Evolutionary conservation across 2,329 filamentous ascomycete species (phyloP).

Genomic region (Hymenoscyphus linearis): DNA sequence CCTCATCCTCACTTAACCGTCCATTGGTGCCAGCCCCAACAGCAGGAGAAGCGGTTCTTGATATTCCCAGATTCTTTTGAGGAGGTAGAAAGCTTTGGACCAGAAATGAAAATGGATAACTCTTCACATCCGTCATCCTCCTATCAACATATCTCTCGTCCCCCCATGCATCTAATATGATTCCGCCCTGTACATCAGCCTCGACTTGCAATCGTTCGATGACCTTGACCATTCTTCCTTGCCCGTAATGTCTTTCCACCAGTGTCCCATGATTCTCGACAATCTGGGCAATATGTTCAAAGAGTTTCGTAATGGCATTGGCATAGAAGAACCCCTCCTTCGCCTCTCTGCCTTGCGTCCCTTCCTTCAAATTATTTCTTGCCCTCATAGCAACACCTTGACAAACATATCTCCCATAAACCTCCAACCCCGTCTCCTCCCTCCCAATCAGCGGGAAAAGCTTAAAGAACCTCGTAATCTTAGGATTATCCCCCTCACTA

Average conservation of each 20-base stretch:
- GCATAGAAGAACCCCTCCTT: constrained; percentile 89
- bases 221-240: constrained; percentile 88
- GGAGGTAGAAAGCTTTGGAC: constrained; percentile 86
- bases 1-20: constrained; percentile 76
- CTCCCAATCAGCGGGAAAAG: constrained; percentile 90
- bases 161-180: constrained; percentile 91
- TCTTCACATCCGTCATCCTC: constrained; percentile 90
- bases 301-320: constrained; percentile 82
- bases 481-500: constrained; percentile 76
- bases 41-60: constrained; percentile 73
- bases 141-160: constrained; percentile 83
- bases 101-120: constrained; percentile 94
- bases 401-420: constrained; percentile 94
- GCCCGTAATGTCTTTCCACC: constrained; percentile 90
- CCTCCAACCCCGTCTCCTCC: constrained; percentile 82
- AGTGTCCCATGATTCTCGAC: constrained; percentile 86
- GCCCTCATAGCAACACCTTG: constrained; percentile 86
- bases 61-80: constrained; percentile 58
- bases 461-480: constrained; percentile 96
- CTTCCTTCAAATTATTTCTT: constrained; percentile 71
- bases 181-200: constrained; percentile 92
- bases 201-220: constrained; percentile 91
- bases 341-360: constrained; percentile 49
- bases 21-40: constrained; percentile 46
- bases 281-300: constrained; percentile 96